A percentile compares a stretch with the other conserved stretches of the same genome.
These are phyloP conservation scores for Teunomyces gatunensis DNA, from an alignment of 805 yeast species.

Conservation along the genomic window DNA sequence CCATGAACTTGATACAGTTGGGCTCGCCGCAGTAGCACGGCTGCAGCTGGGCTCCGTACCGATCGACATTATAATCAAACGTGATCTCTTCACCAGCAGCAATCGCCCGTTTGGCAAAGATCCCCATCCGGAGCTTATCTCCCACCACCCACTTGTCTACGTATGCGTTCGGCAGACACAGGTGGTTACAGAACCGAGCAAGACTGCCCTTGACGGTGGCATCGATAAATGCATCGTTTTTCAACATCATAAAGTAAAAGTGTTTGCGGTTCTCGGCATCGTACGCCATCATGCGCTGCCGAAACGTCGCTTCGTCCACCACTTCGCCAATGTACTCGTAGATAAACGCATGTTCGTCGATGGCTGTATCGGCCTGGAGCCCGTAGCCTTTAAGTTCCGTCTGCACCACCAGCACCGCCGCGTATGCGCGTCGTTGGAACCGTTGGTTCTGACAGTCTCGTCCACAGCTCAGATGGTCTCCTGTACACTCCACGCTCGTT, in stretches of 20 bases:
- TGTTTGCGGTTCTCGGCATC: constrained; percentile 69
- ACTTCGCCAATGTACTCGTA: constrained; percentile 96
- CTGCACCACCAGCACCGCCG: constrained; percentile 73
- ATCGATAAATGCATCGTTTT: constrained; percentile 88
- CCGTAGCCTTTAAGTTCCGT: constrained; percentile 91
- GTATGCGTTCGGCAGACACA: constrained; percentile 91
- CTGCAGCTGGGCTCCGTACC: constrained; percentile 94
- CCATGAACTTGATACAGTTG: constrained; percentile 89
- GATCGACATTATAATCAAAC: constrained; percentile 88
- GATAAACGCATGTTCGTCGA: constrained; percentile 67
- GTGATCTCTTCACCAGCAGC: constrained; percentile 84
- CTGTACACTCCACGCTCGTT: constrained; percentile 88
- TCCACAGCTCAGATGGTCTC: constrained; percentile 70
- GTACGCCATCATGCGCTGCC: constrained; percentile 70
- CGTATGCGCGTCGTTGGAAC: constrained; percentile 74
- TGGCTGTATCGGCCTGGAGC: constrained; percentile 61
- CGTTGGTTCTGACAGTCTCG: constrained; percentile 80
- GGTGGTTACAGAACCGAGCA: constrained; percentile 92
- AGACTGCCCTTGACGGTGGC: constrained; percentile 88
- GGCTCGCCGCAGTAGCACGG: constrained; percentile 92
- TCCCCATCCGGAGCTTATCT: constrained; percentile 88
- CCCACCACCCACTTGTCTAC: constrained; percentile 98
- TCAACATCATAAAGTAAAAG: constrained; percentile 94
- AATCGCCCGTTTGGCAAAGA: constrained; percentile 79
- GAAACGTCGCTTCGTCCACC: constrained; percentile 74